These are phyloP conservation scores for Aspergillaceae sp. DNA, from an alignment of 2,329 filamentous ascomycete genomes.

Conservation along the genomic window DNA sequence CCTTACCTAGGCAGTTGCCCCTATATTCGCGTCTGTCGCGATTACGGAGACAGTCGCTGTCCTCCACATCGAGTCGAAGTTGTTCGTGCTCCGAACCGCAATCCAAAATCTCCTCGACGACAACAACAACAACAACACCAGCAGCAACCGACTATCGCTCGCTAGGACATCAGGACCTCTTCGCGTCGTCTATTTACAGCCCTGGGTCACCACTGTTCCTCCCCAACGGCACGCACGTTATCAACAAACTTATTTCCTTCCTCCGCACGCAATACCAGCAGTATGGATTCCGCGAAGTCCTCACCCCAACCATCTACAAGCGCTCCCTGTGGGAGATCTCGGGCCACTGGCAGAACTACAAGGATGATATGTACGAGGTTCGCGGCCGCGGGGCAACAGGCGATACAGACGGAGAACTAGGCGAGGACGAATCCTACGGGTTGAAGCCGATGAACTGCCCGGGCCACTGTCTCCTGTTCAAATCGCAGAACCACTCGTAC, in stretches of 20 bases:
- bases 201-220: conserved; percentile 80
- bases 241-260: conserved; percentile 75
- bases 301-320: conserved; percentile 87
- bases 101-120: conserved; percentile 4
- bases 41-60: conserved; percentile 13
- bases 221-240: conserved; percentile 70
- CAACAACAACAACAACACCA: conserved; percentile 15
- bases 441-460: conserved; percentile 93
- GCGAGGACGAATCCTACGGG: conserved; percentile 64
- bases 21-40: neutral
- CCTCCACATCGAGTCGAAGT: conserved; percentile 11
- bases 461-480: conserved; percentile 78
- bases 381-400: conserved; percentile 42
- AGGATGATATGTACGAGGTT: conserved; percentile 86
- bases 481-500: conserved; percentile 63
- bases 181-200: conserved; percentile 69
- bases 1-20: conserved; percentile 1
- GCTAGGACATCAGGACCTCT: conserved; percentile 59
- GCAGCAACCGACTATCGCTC: conserved; percentile 43
- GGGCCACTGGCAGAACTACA: conserved; percentile 82
- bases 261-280: conserved; percentile 73
- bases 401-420: conserved; percentile 37
- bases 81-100: conserved; percentile 22
- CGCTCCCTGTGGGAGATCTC: conserved; percentile 78
- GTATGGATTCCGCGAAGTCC: conserved; percentile 81